Evolutionary conservation across 768 basidiomycete genomes (phyloP), one percentile per base, ranked within the genome.

Genomic region (Russula sp.): DNA sequence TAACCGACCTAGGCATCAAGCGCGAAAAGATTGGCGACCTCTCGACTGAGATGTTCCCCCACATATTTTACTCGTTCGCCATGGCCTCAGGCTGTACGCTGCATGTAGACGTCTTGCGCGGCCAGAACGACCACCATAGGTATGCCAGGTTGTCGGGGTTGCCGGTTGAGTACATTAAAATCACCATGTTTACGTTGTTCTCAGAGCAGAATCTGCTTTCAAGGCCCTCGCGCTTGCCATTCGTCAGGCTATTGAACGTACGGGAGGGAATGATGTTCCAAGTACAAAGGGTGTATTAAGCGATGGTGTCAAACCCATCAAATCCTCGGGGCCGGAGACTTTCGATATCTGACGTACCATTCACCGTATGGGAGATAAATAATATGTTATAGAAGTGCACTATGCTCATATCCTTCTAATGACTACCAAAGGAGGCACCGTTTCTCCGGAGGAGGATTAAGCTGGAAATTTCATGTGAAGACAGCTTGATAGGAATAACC

Each of bases 101-200:
- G 52, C 96, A 98, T 71, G 82, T 98, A 55, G 97, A 99, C 71
- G 94, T 93, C 48, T 79, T 99, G 48, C 82, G 94, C 39, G 97
- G 97, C 47, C 88, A 93, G 70, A 99, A 99, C 76, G 97, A 99
- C 71, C 97, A 99, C 74, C 97, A 98, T 76, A 86, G 91, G 96
- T 94, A 70, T 63, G 85, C 68, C 13, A 32, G 18, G 9, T 31
- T 18, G 20, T 32, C 16, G 22, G 27, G 34, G 37, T n/a, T 7
- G 18, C 58, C 40, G 14, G 44, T 45, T 5, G 22, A 22, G 45
- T 57, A 10, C 32, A n/a, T 27, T 47, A 48, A 55, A 53, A 52
- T 55, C 61, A 27, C 50, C 55, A 61, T 34, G 10, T 35, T 31
- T 37, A n/a, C 6, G 9, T 31, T 35, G 9, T 34, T 47, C 37